Percentiles rank a stretch among this genome's conserved stretches.
Conservation (phyloP, 1,284 basidiomycete species). For the Tilletiopsis washingtonensis region DNA sequence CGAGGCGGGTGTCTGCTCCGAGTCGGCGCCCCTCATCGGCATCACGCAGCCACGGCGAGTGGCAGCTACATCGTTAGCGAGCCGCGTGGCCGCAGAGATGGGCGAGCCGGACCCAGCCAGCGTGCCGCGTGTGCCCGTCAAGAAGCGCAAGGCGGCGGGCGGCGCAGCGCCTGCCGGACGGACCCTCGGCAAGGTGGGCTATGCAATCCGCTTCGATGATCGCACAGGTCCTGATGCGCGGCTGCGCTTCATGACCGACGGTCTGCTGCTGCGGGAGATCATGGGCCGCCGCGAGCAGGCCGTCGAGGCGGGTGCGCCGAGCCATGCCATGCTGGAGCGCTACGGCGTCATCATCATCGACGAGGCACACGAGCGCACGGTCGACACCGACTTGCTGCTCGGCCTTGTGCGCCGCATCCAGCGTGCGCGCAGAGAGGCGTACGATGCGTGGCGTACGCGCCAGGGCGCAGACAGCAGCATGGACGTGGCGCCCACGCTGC, state of each 20-base stretch:
- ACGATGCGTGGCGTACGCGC: slow-evolving; percentile 36
- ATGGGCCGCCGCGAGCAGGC: background rate
- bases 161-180: too few species aligned
- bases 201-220: slow-evolving; percentile 93
- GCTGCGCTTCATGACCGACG: slow-evolving; percentile 93
- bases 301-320: background rate
- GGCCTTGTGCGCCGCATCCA: slow-evolving; percentile 66
- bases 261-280: slow-evolving; percentile 87
- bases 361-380: slow-evolving; percentile 91
- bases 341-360: slow-evolving; percentile 91
- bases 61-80: slow-evolving; percentile 84
- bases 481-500: slow-evolving; percentile 42
- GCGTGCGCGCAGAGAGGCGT: slow-evolving; percentile 52
- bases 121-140: background rate
- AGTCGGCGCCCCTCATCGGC: slow-evolving; percentile 51
- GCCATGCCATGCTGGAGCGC: slow-evolving; percentile 57
- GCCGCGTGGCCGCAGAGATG: slow-evolving; percentile 79
- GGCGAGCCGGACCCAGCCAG: slow-evolving; percentile 49
- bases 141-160: background rate
- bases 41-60: slow-evolving; percentile 84
- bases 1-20: slow-evolving; percentile 54
- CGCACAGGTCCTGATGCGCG: slow-evolving; percentile 60
- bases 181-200: slow-evolving; percentile 68
- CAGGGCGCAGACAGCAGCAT: slow-evolving; percentile 1
- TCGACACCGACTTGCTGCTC: slow-evolving; percentile 89